phyloP scores from a whole-genome alignment of 2,329 filamentous ascomycete species.

The Penicillium griseofulvum region DNA sequence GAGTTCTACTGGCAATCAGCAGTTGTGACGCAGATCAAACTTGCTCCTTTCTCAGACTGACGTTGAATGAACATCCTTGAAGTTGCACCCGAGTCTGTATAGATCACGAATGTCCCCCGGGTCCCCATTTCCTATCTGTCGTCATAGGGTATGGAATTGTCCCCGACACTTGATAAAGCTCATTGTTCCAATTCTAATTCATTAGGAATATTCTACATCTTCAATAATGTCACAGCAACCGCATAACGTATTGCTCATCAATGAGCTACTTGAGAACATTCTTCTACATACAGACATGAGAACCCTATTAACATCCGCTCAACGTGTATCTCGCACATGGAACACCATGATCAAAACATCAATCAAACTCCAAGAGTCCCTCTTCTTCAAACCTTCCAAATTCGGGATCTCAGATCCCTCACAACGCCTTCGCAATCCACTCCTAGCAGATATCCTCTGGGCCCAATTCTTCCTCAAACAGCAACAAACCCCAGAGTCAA shows the following conservation, averaged over 20 bases:
- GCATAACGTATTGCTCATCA: slow-evolving; percentile 5
- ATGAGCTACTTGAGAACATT: slow-evolving; percentile 6
- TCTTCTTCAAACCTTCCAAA: slow-evolving; percentile 5
- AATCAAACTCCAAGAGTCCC: neutral
- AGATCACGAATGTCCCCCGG: slow-evolving; percentile 1
- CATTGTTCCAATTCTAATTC: neutral
- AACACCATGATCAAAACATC: neutral
- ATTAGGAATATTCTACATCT: neutral
- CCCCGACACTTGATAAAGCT: neutral
- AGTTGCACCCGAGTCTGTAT: neutral
- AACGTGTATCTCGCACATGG: slow-evolving; percentile 4
- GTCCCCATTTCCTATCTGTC: slow-evolving; percentile 9
- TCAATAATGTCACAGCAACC: slow-evolving; percentile 3
- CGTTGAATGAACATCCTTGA: neutral
- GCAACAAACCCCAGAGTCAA: neutral
- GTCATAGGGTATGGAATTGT: neutral
- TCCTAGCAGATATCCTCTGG: slow-evolving; percentile 8
- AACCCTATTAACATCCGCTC: slow-evolving; percentile 7
- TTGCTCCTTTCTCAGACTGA: neutral
- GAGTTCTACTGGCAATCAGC: neutral
- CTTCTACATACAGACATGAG: slow-evolving; percentile 7
- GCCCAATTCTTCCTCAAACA: slow-evolving; percentile 10
- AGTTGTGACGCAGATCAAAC: neutral
- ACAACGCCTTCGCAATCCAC: slow-evolving; percentile 5
- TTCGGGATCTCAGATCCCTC: neutral